A percentile compares a stretch with the other conserved stretches of the same genome.
These are phyloP conservation scores for Tremella fuciformis DNA, from an alignment of 768 basidiomycete genomes.

Conservation along the genomic window DNA sequence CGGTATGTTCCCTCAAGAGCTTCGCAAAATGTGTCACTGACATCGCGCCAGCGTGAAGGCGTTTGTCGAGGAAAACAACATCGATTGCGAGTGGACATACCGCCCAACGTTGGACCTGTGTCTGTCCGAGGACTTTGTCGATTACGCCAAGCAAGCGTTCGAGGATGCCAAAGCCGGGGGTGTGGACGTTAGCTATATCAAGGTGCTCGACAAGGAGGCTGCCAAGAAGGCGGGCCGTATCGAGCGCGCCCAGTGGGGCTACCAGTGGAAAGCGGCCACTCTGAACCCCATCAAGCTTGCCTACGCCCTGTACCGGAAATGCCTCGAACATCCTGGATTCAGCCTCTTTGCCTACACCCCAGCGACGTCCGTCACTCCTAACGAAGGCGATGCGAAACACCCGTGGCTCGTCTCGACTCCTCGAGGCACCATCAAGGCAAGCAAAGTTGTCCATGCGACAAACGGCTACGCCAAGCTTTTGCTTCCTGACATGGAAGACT, in stretches of 20 bases:
- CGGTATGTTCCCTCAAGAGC: no score
- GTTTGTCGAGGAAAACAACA: slow-evolving; percentile 34
- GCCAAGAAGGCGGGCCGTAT: slow-evolving; percentile 4
- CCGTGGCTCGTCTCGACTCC: slow-evolving; percentile 63
- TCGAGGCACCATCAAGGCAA: slow-evolving; percentile 63
- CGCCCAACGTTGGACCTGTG: slow-evolving; percentile 38
- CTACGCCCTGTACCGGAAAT: slow-evolving; percentile 19
- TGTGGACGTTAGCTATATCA: slow-evolving; percentile 16
- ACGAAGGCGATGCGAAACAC: slow-evolving; percentile 3
- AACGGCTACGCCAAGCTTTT: slow-evolving; percentile 79
- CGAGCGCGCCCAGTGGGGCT: slow-evolving; percentile 2
- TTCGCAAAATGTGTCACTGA: no score
- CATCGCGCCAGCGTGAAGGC: slow-evolving; percentile 61
- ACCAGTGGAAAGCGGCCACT: slow-evolving; percentile 33
- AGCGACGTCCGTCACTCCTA: slow-evolving; percentile 42
- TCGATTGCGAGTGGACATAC: slow-evolving; percentile 48
- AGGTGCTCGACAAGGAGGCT: slow-evolving; percentile 12
- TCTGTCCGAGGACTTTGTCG: slow-evolving; percentile 36
- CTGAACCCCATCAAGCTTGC: slow-evolving; percentile 36
- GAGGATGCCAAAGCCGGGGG: slow-evolving; percentile 23
- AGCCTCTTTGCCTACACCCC: slow-evolving; percentile 24
- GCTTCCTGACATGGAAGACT: slow-evolving; percentile 60
- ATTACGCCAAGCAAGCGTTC: slow-evolving; percentile 22
- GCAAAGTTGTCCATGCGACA: slow-evolving; percentile 78
- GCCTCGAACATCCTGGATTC: slow-evolving; percentile 19